Percentiles rank a stretch among this genome's conserved stretches.
Evolutionary conservation across 169 alveolate species (phyloP).

Genomic region (Cryptosporidium parvum): DNA sequence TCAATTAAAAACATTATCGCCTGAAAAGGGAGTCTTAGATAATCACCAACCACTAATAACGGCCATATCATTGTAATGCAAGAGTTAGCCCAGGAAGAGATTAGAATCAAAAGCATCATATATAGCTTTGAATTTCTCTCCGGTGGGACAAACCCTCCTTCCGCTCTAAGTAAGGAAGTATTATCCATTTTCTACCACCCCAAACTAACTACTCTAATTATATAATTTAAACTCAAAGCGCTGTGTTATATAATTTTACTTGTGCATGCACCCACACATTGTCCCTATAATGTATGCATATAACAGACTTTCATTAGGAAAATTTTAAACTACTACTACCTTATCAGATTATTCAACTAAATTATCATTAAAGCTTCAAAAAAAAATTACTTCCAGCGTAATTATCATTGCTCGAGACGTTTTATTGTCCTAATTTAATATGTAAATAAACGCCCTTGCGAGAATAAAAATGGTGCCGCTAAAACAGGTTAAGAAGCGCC

Average conservation of each 20-base stretch:
- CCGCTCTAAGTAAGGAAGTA: conserved; percentile 13
- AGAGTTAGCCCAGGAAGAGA: conserved; percentile 47
- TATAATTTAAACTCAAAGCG: conserved; percentile 2
- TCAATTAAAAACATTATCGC: conserved; percentile 18
- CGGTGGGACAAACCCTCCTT: neutral
- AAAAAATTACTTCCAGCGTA: too few relatives aligned
- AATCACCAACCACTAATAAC: conserved; percentile 1
- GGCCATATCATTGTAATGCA: conserved; percentile 60
- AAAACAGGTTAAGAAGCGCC: neutral
- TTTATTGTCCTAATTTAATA: neutral
- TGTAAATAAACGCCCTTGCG: neutral
- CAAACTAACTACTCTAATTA: neutral
- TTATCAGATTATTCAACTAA: neutral
- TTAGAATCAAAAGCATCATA: conserved; percentile 15
- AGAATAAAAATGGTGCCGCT: neutral
- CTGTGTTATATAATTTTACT: conserved; percentile 2
- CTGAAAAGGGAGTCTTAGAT: conserved; percentile 23
- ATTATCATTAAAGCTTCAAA: neutral
- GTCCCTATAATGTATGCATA: neutral
- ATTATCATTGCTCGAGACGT: neutral
- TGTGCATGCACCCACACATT: conserved; percentile 35
- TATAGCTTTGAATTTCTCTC: neutral
- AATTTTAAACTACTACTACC: neutral
- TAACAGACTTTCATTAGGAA: neutral
- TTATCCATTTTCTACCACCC: conserved; percentile 11